Evolutionary conservation across 2,329 filamentous ascomycete genomes (phyloP), one percentile per base, ranked within the genome.

Genomic region (Didymella keratinophila): DNA sequence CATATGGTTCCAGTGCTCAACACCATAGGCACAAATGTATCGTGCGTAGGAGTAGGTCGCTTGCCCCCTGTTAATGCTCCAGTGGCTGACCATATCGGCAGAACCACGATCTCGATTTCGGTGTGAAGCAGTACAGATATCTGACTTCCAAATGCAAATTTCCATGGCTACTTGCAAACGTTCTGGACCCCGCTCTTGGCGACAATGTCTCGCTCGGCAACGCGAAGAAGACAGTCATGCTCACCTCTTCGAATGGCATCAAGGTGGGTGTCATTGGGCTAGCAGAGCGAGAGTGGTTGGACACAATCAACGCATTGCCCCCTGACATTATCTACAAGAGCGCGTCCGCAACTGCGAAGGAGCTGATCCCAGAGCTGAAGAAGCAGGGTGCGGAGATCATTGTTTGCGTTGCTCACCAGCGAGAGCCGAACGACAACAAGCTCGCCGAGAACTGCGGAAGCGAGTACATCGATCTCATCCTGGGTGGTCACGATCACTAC

Each of bases 61-160:
- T 32, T 32, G 30, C 8, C 32, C 23, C 34, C 21, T 4, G 23
- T 20, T 11, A 48, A 48, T 16, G 20, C 14, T n/a, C 28, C 10
- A 18, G 8, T 20, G 34, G 43, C 64, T 73, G 42, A 75, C 55
- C 11, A 27, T 10, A 10, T 45, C 6, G 37, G 21, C 20, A 92
- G 85, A 97, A 97, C 73, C 93, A 97, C 75, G 93, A 97, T 73
- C 86, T 97, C 52, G 93, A 97, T 79, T 97, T 97, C 77, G 93
- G 93, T 12, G 89, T 96, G 39, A 83, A 84, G 54, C 92, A 96
- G 74, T 93, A 93, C 73, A 82, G 86, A 55, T 83, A 92, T 70
- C 81, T 97, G 47, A 83, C 88, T 4, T 81, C 82, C 32, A 88
- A 92, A 72, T 96, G 92, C 79, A 84, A 84, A 21, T 97, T 97